Evolutionary conservation across 2,329 filamentous ascomycete genomes (phyloP).

Genomic region (Calonectria henricotiae): DNA sequence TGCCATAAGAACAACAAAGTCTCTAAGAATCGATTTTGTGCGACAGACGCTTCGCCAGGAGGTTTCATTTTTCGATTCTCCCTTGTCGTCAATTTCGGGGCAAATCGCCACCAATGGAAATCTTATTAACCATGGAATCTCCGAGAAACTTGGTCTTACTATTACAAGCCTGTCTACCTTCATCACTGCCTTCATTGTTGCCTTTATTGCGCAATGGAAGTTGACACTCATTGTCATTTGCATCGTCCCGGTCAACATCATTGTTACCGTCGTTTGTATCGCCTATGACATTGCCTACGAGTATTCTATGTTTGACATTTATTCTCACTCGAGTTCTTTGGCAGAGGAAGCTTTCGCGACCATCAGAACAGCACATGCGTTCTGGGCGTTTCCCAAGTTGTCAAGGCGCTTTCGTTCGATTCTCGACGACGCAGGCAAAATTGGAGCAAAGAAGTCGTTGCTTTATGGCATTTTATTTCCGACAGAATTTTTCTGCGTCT

Average conservation of each 20-base stretch:
- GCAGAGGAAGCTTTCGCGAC: conserved; percentile 68
- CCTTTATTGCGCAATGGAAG: conserved; percentile 62
- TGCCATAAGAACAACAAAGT: conserved; percentile 59
- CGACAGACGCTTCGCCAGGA: conserved; percentile 66
- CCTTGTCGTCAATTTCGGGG: conserved; percentile 62
- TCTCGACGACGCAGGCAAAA: conserved; percentile 59
- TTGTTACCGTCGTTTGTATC: conserved; percentile 60
- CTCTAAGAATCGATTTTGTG: conserved; percentile 60
- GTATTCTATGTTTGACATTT: conserved; percentile 62
- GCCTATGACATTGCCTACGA: conserved; percentile 62
- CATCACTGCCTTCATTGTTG: conserved; percentile 60
- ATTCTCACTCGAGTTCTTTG: conserved; percentile 62
- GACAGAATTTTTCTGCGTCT: conserved; percentile 66
- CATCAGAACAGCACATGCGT: conserved; percentile 68
- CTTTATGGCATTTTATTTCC: conserved; percentile 64
- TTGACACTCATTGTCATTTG: conserved; percentile 63
- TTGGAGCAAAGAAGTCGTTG: conserved; percentile 63
- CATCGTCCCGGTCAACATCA: conserved; percentile 64
- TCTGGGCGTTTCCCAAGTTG: conserved; percentile 65
- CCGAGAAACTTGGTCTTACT: conserved; percentile 63
- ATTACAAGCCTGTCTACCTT: conserved; percentile 62
- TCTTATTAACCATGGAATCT: conserved; percentile 63
- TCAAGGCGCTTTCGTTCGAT: conserved; percentile 61
- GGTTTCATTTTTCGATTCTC: conserved; percentile 70
- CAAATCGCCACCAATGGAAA: conserved; percentile 68